These are phyloP conservation scores for Plasmodiophora brassicae DNA, from an alignment of 208 protist genomes.

Conservation along the genomic window DNA sequence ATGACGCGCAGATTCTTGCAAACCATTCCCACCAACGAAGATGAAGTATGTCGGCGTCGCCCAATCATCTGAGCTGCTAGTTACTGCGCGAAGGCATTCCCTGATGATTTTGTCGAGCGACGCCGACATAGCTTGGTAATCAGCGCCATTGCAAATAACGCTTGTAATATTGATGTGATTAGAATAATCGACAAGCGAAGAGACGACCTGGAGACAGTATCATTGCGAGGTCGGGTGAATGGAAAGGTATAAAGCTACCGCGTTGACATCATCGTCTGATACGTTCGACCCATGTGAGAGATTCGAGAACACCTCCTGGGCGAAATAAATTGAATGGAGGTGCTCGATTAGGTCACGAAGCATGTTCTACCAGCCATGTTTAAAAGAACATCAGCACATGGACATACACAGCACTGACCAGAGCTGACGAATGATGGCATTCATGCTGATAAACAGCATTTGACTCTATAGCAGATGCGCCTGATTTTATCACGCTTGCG, in stretches of 20 bases:
- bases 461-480: neutral
- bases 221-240: too few relatives aligned
- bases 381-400: neutral
- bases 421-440: neutral
- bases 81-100: too few relatives aligned
- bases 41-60: too few relatives aligned
- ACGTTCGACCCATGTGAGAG: neutral
- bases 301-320: neutral
- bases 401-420: neutral
- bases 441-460: neutral
- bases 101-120: too few relatives aligned
- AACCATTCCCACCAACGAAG: too few relatives aligned
- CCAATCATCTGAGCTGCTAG: too few relatives aligned
- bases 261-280: neutral
- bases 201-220: neutral
- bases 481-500: too few relatives aligned
- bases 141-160: too few relatives aligned
- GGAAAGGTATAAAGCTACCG: too few relatives aligned
- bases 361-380: neutral
- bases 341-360: neutral
- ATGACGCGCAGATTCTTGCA: too few relatives aligned
- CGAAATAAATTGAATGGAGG: neutral
- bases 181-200: neutral
- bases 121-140: too few relatives aligned
- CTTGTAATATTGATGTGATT: neutral